Evolutionary conservation across 352 stramenopile genomes (phyloP).

Genomic region (Phytophthora pinifolia): DNA sequence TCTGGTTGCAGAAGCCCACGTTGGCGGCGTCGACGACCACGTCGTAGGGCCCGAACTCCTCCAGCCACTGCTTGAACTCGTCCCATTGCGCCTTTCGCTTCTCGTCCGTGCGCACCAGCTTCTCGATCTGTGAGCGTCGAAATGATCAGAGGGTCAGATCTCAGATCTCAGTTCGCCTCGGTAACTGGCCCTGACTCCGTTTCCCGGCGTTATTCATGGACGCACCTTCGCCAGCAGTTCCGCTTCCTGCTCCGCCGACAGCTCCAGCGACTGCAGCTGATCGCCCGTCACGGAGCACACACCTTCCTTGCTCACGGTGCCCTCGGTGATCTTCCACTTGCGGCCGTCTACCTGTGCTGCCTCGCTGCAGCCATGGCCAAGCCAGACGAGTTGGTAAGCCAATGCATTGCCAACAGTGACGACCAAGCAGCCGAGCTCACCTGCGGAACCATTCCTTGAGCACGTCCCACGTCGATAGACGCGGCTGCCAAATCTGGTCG

Average conservation of each 20-base stretch:
- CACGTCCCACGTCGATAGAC: constrained; percentile 50
- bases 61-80: constrained; percentile 83
- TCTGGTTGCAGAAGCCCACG: constrained; percentile 97
- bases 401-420: background rate
- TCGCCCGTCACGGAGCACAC: constrained; percentile 64
- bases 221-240: constrained; percentile 69
- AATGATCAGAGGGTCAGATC: constrained; percentile 15
- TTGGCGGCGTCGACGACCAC: constrained; percentile 98
- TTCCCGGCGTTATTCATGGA: background rate
- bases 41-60: constrained; percentile 80
- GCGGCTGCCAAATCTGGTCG: constrained; percentile 58
- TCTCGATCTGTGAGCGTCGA: constrained; percentile 58
- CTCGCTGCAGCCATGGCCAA: constrained; percentile 39
- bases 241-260: constrained; percentile 39
- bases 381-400: constrained; percentile 13
- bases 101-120: constrained; percentile 75
- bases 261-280: constrained; percentile 68
- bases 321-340: constrained; percentile 59
- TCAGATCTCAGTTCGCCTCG: constrained; percentile 5
- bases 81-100: constrained; percentile 73
- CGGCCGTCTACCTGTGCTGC: constrained; percentile 54
- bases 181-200: constrained; percentile 12
- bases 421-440: constrained; percentile 26
- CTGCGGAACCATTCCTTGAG: constrained; percentile 75
- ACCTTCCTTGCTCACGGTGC: constrained; percentile 51